Percentiles rank a stretch among this genome's conserved stretches.
These are phyloP conservation scores for Pleodorina starrii DNA, from an alignment of 139 green algal species.

Conservation along the genomic window DNA sequence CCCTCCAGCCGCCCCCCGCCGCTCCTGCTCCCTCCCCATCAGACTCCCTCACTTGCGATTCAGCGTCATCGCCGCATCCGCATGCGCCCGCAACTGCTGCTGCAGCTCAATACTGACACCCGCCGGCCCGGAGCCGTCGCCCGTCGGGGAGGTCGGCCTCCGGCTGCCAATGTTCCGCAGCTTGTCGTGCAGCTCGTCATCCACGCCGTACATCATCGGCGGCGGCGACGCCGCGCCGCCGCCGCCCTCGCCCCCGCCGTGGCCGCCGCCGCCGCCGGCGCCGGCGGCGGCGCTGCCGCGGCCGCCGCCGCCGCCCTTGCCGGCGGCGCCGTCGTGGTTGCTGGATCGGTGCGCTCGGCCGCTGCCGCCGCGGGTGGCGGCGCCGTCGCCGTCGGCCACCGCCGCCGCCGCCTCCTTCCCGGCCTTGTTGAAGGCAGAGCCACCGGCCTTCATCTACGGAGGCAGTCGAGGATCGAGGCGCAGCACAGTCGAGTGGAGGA, in stretches of 20 bases:
- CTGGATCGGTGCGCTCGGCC: not conserved
- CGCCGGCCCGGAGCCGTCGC: not conserved
- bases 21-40: too few relatives aligned
- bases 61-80: not conserved
- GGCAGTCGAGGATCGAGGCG: too few relatives aligned
- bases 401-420: not conserved
- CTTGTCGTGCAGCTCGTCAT: constrained; percentile 28
- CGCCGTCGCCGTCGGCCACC: not conserved
- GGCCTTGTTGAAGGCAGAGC: not conserved
- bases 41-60: not conserved
- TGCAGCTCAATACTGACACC: not conserved
- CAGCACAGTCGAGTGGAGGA: too few relatives aligned
- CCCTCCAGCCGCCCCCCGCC: too few relatives aligned
- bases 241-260: not conserved
- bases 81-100: constrained; percentile 3
- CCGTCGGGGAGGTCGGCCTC: not conserved
- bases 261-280: not conserved
- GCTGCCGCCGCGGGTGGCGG: not conserved
- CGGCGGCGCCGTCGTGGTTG: not conserved
- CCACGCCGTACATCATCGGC: not conserved
- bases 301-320: not conserved
- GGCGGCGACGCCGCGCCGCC: not conserved
- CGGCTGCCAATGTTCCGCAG: constrained; percentile 11
- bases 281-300: not conserved
- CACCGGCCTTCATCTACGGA: not conserved